A percentile compares a stretch with the other conserved stretches of the same genome.
Conservation (phyloP, 2,329 filamentous ascomycete species). For the Cytospora schulzeri region DNA sequence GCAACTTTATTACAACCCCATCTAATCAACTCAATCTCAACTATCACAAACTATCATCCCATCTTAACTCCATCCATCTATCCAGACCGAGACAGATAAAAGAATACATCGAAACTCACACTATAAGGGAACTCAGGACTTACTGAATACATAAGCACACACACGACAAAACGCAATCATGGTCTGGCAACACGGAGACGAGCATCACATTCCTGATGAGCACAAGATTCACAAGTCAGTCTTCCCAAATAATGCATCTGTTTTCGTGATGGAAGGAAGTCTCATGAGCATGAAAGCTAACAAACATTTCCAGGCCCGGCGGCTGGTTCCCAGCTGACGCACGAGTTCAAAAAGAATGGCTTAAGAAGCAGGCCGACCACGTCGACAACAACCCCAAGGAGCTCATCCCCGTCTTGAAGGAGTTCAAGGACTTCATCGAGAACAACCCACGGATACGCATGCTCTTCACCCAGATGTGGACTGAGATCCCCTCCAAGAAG, state of each 20-base stretch:
- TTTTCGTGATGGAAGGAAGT: too few species aligned
- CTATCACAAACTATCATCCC: too few species aligned
- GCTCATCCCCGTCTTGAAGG: constrained; percentile 61
- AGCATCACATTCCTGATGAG: constrained; percentile 53
- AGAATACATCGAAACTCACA: too few species aligned
- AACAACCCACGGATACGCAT: constrained; percentile 64
- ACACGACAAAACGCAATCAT: constrained; percentile 38
- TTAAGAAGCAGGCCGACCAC: constrained; percentile 57
- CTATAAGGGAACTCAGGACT: too few species aligned
- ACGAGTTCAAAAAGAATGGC: constrained; percentile 63
- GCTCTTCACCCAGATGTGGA: constrained; percentile 69
- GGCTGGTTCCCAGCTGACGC: constrained; percentile 67
- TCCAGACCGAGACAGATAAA: background rate
- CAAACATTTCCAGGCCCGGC: constrained; percentile 46
- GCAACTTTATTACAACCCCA: background rate
- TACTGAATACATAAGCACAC: too few species aligned
- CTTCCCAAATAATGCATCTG: too few species aligned
- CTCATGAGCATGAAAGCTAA: background rate
- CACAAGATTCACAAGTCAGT: constrained; percentile 49
- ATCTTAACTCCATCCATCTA: too few species aligned
- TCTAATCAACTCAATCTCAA: background rate
- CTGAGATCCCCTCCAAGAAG: constrained; percentile 62
- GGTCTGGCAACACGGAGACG: constrained; percentile 54
- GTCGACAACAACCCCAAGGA: constrained; percentile 53
- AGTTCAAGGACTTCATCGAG: constrained; percentile 70